Evolutionary conservation across 345 rosid genomes (phyloP).

Genomic region (Brassica nigra): DNA sequence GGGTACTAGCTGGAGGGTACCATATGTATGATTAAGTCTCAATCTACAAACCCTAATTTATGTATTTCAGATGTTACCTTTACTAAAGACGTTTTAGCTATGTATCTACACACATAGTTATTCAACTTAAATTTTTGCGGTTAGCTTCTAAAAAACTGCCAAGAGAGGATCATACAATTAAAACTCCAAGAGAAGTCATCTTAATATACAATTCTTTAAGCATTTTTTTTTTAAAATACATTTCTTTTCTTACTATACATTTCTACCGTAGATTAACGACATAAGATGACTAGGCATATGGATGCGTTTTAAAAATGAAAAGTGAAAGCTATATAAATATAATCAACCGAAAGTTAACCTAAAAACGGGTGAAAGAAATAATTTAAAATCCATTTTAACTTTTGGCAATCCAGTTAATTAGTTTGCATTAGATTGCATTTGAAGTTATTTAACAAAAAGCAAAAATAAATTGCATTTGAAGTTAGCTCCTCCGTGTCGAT

Average conservation of each 20-base stretch:
- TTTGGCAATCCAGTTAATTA: constrained; percentile 16
- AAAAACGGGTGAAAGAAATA: constrained; percentile 1
- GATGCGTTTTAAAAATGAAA: background rate
- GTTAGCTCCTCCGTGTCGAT: constrained; percentile 29
- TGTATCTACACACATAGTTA: background rate
- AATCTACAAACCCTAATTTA: no score
- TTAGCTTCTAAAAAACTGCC: background rate
- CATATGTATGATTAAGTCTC: background rate
- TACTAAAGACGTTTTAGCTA: background rate
- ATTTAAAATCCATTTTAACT: constrained; percentile 25
- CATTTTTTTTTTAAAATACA: no score
- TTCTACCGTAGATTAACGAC: background rate
- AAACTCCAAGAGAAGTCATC: background rate
- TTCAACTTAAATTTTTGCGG: background rate
- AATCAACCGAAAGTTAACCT: constrained; percentile 21
- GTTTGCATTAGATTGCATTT: constrained; percentile 23
- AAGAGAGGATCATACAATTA: background rate
- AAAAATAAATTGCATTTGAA: constrained; percentile 20
- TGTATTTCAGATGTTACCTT: background rate
- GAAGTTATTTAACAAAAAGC: background rate
- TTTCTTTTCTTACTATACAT: background rate
- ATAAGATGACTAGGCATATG: background rate
- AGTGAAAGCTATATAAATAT: background rate
- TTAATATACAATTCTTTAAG: background rate
- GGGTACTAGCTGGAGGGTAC: background rate